phyloP scores from a whole-genome alignment of 352 stramenopile species.

The Labyrinthula sp. region DNA sequence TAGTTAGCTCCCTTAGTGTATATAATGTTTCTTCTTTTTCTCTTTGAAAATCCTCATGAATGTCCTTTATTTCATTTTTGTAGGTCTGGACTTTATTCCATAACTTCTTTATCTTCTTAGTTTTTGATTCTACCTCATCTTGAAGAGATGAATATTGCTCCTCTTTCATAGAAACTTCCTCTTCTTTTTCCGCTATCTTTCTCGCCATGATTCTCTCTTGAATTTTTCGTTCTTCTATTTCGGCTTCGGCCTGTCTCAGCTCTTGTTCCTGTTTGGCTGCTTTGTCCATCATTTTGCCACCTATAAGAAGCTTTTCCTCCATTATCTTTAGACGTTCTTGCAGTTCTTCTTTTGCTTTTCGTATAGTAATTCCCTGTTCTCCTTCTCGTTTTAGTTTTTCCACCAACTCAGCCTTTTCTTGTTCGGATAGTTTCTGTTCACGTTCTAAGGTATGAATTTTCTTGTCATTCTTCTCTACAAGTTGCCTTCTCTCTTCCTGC shows the following conservation, averaged over 20 bases:
- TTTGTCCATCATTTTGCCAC: conserved; percentile 73
- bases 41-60: conserved; percentile 67
- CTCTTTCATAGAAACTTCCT: conserved; percentile 66
- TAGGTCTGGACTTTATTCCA: conserved; percentile 69
- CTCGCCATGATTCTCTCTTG: conserved; percentile 56
- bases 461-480: conserved; percentile 46
- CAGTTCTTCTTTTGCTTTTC: conserved; percentile 48
- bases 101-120: conserved; percentile 79
- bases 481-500: conserved; percentile 47
- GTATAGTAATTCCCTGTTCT: conserved; percentile 42
- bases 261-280: conserved; percentile 71
- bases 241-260: conserved; percentile 59
- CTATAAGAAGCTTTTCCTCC: conserved; percentile 68
- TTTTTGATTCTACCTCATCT: conserved; percentile 76
- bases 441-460: conserved; percentile 57
- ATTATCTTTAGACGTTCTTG: conserved; percentile 64
- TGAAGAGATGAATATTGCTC: conserved; percentile 64
- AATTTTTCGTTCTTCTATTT: conserved; percentile 55
- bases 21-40: conserved; percentile 83
- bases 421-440: conserved; percentile 56
- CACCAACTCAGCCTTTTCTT: conserved; percentile 57
- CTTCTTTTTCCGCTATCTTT: conserved; percentile 71
- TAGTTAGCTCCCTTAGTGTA: conserved; percentile 69
- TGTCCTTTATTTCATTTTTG: conserved; percentile 64
- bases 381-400: conserved; percentile 57